Base-by-base conservation (phyloP, 768 basidiomycete species). In the Termitomyces eurrhizus region DNA sequence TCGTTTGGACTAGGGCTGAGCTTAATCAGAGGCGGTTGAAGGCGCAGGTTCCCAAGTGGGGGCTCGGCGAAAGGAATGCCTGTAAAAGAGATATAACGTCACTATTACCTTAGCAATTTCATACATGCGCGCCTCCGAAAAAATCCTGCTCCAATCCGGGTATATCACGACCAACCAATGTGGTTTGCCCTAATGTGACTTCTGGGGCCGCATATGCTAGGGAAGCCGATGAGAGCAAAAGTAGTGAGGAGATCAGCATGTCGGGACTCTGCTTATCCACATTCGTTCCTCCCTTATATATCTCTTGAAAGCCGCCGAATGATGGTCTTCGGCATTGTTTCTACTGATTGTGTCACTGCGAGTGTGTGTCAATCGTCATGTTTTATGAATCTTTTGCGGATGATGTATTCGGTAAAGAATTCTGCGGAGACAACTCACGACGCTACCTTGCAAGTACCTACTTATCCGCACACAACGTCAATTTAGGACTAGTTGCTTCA, bases 61-160 rank as follows among this genome's bases (percentile, higher is more conserved):
- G 83, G 79, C 61, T 84, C 77, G 35, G 81, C 83, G 58, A 74
- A 86, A 1, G 83, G 84, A 46, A 86, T 82, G 18, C 78, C 82
- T 77, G 7, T 18, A 29, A 11, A 41, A 59, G 55, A 59, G 66
- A 44, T 8, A 59, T 12, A 39, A 36, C 13, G 7, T 9, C 11
- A 21, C 13, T 13, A 8, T 14, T 7, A 3, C 8, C 32, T 11
- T 8, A 9, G 14, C 9, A 39, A 58, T 37, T 35, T 33, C 18
- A 26, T 53, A 35, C 14, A 51, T 21, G n/a, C 67, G 41, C 56
- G 80, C 81, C 80, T 24, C 79, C 79, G 67, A 80, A 81, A 69
- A 81, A 81, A 46, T 80, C 78, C 60, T 76, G 72, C n/a, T 73
- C 68, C 21, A 77, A 62, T 2, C 58, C 57, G 2, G 75, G 67